Evolutionary conservation across 208 protist species (phyloP).

Genomic region (Leishmania tarentolae): DNA sequence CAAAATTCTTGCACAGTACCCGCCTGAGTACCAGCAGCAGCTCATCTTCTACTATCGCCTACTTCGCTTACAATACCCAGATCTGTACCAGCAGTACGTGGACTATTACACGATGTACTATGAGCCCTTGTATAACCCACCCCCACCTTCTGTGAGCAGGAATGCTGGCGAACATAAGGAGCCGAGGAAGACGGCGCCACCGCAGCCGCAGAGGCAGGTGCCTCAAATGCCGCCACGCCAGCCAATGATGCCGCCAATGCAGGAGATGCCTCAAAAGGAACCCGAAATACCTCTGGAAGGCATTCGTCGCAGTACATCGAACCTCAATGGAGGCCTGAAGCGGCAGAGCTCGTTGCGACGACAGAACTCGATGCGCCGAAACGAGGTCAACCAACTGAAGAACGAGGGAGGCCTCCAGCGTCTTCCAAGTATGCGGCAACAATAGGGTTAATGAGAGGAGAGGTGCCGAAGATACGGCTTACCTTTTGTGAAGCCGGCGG

Average conservation of each 20-base stretch:
- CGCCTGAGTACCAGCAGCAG: conserved; percentile 49
- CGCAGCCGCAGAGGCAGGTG: conserved; percentile 9
- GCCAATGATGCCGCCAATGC: not conserved
- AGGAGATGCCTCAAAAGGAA: not conserved
- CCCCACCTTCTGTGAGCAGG: conserved; percentile 1
- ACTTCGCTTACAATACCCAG: conserved; percentile 49
- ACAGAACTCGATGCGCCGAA: conserved; percentile 53
- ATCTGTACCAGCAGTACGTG: conserved; percentile 61
- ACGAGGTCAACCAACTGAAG: conserved; percentile 47
- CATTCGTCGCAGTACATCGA: conserved; percentile 27
- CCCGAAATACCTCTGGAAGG: not conserved
- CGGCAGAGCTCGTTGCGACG: conserved; percentile 50
- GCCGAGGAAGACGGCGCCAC: conserved; percentile 11
- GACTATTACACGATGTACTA: conserved; percentile 61
- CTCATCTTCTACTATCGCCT: conserved; percentile 53
- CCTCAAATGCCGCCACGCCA: not conserved
- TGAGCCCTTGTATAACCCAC: conserved; percentile 37
- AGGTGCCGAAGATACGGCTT: not conserved
- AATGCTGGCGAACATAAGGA: conserved; percentile 2
- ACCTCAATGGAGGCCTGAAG: conserved; percentile 26
- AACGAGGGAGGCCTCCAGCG: conserved; percentile 46
- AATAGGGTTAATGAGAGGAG: not conserved
- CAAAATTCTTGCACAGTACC: conserved; percentile 53
- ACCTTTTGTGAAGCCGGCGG: not conserved
- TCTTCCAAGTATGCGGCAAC: conserved; percentile 46